Percentiles rank a stretch among this genome's conserved stretches.
phyloP scores from a whole-genome alignment of 306 rosid genomes.

The Citrullus mucosospermus region DNA sequence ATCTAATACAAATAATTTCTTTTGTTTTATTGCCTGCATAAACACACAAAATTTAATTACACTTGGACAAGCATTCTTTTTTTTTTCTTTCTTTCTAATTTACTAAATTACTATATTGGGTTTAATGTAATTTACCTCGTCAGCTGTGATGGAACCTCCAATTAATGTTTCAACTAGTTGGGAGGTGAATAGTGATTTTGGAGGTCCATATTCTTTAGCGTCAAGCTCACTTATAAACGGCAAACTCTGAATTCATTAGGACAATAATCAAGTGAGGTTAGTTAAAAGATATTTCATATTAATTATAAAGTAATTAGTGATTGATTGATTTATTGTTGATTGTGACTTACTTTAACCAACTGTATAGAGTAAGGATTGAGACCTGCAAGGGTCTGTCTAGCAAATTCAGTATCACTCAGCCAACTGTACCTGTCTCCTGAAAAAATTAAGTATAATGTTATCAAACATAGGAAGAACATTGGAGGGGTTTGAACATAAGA shows the following conservation, averaged over 20 bases:
- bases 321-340: too few species aligned
- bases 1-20: conserved; percentile 55
- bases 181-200: not conserved
- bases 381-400: conserved; percentile 34
- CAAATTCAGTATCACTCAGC: conserved; percentile 71
- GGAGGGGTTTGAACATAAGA: too few species aligned
- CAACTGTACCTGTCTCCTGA: conserved; percentile 71
- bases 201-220: not conserved
- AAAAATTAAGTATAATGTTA: too few species aligned
- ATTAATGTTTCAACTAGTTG: conserved; percentile 30
- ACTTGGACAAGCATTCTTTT: not conserved
- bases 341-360: not conserved
- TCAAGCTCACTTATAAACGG: not conserved
- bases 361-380: not conserved
- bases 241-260: not conserved
- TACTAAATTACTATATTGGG: not conserved
- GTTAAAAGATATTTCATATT: too few species aligned
- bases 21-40: conserved; percentile 42
- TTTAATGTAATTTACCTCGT: not conserved
- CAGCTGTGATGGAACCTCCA: conserved; percentile 13
- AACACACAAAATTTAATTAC: not conserved
- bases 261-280: not conserved
- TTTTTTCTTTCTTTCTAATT: too few species aligned
- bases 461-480: too few species aligned
- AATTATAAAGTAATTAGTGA: too few species aligned